Percentiles rank a stretch among this genome's conserved stretches.
These are phyloP conservation scores for Gilbertella persicaria DNA, from an alignment of 371 early-diverging fungal genomes.

Conservation along the genomic window DNA sequence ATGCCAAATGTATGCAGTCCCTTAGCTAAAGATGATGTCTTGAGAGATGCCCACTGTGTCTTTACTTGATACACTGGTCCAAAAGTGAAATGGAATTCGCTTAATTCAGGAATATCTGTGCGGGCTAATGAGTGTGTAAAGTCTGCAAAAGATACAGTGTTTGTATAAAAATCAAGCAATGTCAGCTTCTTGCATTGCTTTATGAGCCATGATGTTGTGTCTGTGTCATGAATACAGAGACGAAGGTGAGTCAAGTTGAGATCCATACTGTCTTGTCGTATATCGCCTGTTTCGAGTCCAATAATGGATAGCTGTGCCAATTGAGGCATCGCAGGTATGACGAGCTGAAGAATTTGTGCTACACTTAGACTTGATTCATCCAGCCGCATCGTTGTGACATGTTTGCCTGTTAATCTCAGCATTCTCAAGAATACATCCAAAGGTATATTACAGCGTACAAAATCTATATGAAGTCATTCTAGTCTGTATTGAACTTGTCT, in stretches of 20 bases:
- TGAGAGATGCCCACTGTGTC: not conserved
- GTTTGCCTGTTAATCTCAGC: constrained; percentile 28
- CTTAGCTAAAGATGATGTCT: not conserved
- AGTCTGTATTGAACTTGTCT: not conserved
- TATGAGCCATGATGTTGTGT: not conserved
- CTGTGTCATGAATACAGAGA: not conserved
- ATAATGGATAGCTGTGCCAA: constrained; percentile 25
- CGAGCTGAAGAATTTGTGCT: constrained; percentile 1
- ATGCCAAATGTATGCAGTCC: not conserved
- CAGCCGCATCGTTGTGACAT: constrained; percentile 22
- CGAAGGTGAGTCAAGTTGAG: constrained; percentile 6
- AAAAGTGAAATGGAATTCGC: not conserved
- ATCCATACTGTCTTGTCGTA: not conserved
- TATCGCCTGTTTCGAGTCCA: not conserved
- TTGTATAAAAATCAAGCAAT: not conserved
- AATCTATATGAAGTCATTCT: constrained; percentile 9
- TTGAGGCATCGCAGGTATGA: constrained; percentile 12
- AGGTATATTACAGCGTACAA: constrained; percentile 22
- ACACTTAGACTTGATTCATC: constrained; percentile 11
- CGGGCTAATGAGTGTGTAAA: not conserved
- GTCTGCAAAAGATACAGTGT: not conserved
- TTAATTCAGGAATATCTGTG: not conserved
- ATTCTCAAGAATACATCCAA: constrained; percentile 6
- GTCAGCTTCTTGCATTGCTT: not conserved
- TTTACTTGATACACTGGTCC: not conserved